phyloP scores from a whole-genome alignment of 2,329 filamentous ascomycete genomes.

The Hypoxylon sp. region DNA sequence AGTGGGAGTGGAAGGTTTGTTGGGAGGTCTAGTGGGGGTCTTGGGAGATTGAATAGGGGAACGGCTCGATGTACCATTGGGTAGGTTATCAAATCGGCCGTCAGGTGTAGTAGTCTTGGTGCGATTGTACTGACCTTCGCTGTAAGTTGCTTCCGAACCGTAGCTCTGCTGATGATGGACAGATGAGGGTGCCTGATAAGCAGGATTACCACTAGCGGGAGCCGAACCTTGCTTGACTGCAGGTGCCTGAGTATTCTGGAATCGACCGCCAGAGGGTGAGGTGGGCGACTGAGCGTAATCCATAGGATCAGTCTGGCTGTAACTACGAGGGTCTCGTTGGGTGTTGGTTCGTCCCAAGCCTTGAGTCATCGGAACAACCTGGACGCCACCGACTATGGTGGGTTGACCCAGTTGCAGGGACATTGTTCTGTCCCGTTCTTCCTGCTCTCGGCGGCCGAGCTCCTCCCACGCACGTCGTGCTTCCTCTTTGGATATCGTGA shows the following conservation, averaged over 20 bases:
- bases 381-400: constrained; percentile 89
- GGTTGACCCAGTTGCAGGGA: constrained; percentile 89
- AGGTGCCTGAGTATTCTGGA: constrained; percentile 54
- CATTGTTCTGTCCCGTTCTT: constrained; percentile 85
- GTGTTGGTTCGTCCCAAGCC: constrained; percentile 66
- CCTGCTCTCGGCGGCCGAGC: constrained; percentile 88
- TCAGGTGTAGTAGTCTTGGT: constrained; percentile 62
- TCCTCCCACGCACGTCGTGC: constrained; percentile 97
- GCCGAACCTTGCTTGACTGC: constrained; percentile 53
- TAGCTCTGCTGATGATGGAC: constrained; percentile 59
- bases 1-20: constrained; percentile 57
- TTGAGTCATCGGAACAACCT: constrained; percentile 92
- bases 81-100: background rate
- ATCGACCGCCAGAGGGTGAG: constrained; percentile 42
- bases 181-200: constrained; percentile 53
- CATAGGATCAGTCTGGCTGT: constrained; percentile 46
- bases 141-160: constrained; percentile 69
- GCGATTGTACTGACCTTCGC: constrained; percentile 77
- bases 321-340: constrained; percentile 51
- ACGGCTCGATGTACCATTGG: constrained; percentile 54
- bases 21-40: constrained; percentile 66
- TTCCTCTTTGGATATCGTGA: constrained; percentile 95
- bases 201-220: constrained; percentile 50
- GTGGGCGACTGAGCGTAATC: constrained; percentile 43
- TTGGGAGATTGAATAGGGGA: constrained; percentile 53